phyloP scores from a whole-genome alignment of 1,284 basidiomycete species.

The Ganoderma lucidum region DNA sequence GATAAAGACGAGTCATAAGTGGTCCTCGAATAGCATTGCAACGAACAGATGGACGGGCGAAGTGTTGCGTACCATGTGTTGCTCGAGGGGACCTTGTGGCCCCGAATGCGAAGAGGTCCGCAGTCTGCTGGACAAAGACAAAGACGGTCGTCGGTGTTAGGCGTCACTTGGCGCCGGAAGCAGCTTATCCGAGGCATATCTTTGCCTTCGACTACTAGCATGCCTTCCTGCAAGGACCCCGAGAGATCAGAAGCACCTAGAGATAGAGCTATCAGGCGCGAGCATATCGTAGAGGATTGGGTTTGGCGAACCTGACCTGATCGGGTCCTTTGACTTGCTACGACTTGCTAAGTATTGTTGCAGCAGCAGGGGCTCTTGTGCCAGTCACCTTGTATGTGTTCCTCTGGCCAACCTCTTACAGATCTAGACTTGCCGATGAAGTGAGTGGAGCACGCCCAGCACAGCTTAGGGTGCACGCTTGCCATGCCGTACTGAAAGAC shows the following conservation, averaged over 20 bases:
- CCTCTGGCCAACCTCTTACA: background rate
- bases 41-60: conserved; percentile 14
- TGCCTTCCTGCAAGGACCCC: background rate
- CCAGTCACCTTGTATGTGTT: background rate
- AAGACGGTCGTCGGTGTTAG: background rate
- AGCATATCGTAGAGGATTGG: background rate
- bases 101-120: conserved; percentile 4
- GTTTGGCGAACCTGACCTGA: background rate
- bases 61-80: conserved; percentile 23
- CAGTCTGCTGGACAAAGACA: conserved; percentile 7
- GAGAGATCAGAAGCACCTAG: background rate
- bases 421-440: background rate
- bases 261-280: conserved; percentile 2
- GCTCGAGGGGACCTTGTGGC: conserved; percentile 5
- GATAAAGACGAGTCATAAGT: conserved; percentile 10
- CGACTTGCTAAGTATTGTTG: background rate
- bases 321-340: background rate
- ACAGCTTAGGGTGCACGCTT: background rate
- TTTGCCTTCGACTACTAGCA: background rate
- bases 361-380: too few species aligned
- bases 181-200: background rate
- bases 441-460: background rate
- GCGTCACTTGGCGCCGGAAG: background rate
- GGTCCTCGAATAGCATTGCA: conserved; percentile 4
- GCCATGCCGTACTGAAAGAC: background rate